Evolutionary conservation across 345 rosid genomes (phyloP).

Genomic region (Dipteronia sinensis): DNA sequence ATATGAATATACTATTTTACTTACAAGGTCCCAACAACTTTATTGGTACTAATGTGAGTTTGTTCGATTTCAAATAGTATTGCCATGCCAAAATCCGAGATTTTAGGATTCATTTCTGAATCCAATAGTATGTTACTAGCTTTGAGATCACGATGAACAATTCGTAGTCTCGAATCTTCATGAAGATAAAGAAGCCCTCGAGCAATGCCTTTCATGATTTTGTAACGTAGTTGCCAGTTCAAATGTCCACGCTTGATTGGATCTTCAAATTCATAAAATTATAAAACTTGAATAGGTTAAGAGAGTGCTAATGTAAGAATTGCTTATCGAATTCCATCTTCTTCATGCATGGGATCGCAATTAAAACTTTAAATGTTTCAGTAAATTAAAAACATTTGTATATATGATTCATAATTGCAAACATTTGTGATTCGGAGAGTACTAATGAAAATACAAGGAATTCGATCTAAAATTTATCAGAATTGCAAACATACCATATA

Average conservation of each 20-base stretch:
- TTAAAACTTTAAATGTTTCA: too few species aligned
- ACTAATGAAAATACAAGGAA: too few species aligned
- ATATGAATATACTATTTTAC: background rate
- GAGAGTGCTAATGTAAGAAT: too few species aligned
- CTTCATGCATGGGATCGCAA: too few species aligned
- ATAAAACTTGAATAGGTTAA: background rate
- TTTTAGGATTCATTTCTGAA: constrained; percentile 34
- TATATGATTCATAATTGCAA: too few species aligned
- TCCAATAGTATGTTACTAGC: too few species aligned
- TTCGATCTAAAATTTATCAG: too few species aligned
- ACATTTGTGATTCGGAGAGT: too few species aligned
- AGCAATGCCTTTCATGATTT: constrained; percentile 38
- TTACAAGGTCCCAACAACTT: constrained; percentile 42
- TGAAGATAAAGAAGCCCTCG: constrained; percentile 41
- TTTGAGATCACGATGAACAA: constrained; percentile 27
- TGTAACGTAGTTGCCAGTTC: constrained; percentile 32
- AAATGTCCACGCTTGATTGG: constrained; percentile 10
- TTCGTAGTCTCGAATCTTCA: constrained; percentile 37
- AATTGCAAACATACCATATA: too few species aligned
- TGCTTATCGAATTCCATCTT: too few species aligned
- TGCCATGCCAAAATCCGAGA: constrained; percentile 47
- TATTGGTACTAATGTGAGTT: constrained; percentile 21
- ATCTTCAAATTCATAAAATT: constrained; percentile 15
- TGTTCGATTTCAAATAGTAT: constrained; percentile 24
- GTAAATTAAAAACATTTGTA: too few species aligned